Evolutionary conservation across 2,329 filamentous ascomycete genomes (phyloP), one percentile per base, ranked within the genome.

Genomic region (Endothia cerciana): DNA sequence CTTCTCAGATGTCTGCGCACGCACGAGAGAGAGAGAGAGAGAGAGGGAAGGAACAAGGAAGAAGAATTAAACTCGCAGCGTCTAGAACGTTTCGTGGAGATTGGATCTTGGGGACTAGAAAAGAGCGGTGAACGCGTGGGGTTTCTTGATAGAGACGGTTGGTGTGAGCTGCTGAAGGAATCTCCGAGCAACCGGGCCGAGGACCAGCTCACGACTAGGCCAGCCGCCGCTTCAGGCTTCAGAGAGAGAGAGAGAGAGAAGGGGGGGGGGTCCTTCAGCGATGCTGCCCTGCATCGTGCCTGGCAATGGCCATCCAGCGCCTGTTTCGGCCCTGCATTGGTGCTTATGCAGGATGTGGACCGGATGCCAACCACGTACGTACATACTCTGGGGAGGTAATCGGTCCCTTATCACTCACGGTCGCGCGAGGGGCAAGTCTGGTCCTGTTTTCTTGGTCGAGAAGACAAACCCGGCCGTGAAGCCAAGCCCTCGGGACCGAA

Each of bases 271-370:
- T n/a, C 30, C 53, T 13, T n/a, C 57, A 66, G 61, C 55, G 40
- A 55, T 60, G 49, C 56, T 60, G 60, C 60, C n/a, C 25, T 64
- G 65, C 36, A 60, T 30, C 30, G 57, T 60, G 8, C 55, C 62
- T 53, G 63, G 47, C 56, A 22, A 55, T 13, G 45, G 57, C 41
- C 40, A 38, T 30, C 41, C 59, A 64, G 38, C 51, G 57, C 59
- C 64, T 64, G 65, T 67, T 67, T 67, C 65, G 65, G 47, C 55
- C 62, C 56, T 67, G 62, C 65, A 62, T 67, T 64, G 62, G 65
- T 67, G 65, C 58, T 58, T 51, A 51, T 51, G 47, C 47, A 28
- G 47, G 25, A 51, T 51, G 47, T 51, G 47, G 47, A 25, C 25
- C 47, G 22, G 22, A 17, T 51, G 22, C 22, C 47, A 11, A n/a